Evolutionary conservation across 257 asterid genomes (phyloP), one percentile per base, ranked within the genome.

Genomic region (Lantana camara): DNA sequence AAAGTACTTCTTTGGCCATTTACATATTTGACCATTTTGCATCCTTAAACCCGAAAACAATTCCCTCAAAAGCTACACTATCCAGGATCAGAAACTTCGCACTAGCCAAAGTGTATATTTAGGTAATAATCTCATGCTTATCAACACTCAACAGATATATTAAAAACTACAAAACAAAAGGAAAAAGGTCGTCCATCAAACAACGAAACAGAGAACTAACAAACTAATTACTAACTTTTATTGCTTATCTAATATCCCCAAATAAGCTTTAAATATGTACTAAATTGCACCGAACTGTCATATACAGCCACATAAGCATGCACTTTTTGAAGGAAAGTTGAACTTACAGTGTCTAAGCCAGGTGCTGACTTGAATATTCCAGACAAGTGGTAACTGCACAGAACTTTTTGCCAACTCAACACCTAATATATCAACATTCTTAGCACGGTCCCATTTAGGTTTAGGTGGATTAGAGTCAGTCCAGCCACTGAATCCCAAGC

Each of bases 351-450:
- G 97, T 64, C 99, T 77, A 69, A 94, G 89, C 99, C 99, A 94
- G 74, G 99, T 94, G 90, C 98, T 94, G 82, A 91, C 98, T 94
- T 91, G 99, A 77, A 94, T 88, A 77, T 94, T 94, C 99, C 99
- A 94, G 22, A 85, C 93, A 50, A 83, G 91, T 14, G 99, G 99
- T 63, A 90, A 42, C 77, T 83, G 88, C 66, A 88, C 99, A 13
- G 99, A 75, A 80, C 99, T 94, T 82, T 47, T 86, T 20, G 99
- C 90, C 75, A 94, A 73, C 75, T 94, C 99, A 73, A 91, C 95
- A 24, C 98, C 98, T 69, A 91, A 71, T 71, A 94, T 54, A 63
- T 90, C 98, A 45, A 94, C 97, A 75, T 91, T 94, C 72, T 76
- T 94, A 4, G 99, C 99, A 66, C 94, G 96, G 75, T 94, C 98